Evolutionary conservation across 768 basidiomycete species (phyloP), one percentile per base, ranked within the genome.

Genomic region (Chiua virens): DNA sequence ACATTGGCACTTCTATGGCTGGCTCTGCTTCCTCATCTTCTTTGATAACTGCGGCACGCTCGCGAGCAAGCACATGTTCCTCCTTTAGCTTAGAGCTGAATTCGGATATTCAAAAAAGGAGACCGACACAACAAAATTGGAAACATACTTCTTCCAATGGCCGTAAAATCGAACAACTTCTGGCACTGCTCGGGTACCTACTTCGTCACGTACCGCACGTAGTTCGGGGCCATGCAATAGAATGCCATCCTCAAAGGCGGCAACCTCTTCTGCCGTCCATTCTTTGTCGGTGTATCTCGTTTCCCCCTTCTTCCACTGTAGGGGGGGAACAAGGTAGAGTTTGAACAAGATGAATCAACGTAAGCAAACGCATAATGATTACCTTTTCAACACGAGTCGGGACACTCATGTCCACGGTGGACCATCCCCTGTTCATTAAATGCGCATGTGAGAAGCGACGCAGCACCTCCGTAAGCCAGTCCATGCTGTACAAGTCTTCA

Each of bases 141-240:
- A 49, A 18, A 56, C 70, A 35, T 60, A 90, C 91, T 80, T 89
- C 74, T 93, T 93, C 91, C 91, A 93, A 53, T 81, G 85, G 4
- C 84, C 87, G 59, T 89, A 93, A 69, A 85, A 92, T 17, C 89
- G 81, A 25, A 93, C 90, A 7, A 92, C 81, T 61, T 93, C 92
- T 25, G 80, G 75, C 62, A 91, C 79, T 1, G 83, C 74, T 49
- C 90, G 75, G 3, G 83, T 80, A 21, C 76, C 77, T 38, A 93
- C 77, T 62, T 91, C 88, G 25, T 89, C 87, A 44, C 84, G 75
- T 22, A 92, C 86, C 5, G 81, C 79, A 36, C 89, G 83, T 46
- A 93, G 82, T 63, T 93, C 91, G 13, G 89, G 86, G 27, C 88
- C 87, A 56, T 89, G 81, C n/a, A 74, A 71, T 42, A 73, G 59